Evolutionary conservation across 2,329 filamentous ascomycete species (phyloP).

Genomic region (Xenosphaeropsis pyriputrescens): DNA sequence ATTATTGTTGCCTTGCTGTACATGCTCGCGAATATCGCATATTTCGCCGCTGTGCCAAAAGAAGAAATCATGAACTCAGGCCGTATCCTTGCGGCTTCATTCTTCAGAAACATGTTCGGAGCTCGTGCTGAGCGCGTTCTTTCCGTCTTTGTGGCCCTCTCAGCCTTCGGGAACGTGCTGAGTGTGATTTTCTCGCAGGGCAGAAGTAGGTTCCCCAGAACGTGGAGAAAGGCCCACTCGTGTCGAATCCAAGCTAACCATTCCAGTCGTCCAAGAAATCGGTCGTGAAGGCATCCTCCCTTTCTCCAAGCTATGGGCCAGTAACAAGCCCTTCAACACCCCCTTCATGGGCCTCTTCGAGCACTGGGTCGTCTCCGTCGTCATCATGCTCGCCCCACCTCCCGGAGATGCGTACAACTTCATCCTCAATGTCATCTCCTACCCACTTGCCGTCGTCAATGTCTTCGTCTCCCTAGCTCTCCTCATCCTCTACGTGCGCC

Average conservation of each 20-base stretch:
- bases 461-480: slow-evolving; percentile 36
- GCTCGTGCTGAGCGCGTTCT: slow-evolving; percentile 38
- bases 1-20: slow-evolving; percentile 38
- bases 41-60: slow-evolving; percentile 43
- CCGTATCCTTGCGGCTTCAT: slow-evolving; percentile 34
- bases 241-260: no score
- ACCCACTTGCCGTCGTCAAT: slow-evolving; percentile 45
- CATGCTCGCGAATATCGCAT: slow-evolving; percentile 52
- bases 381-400: slow-evolving; percentile 53
- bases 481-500: slow-evolving; percentile 35
- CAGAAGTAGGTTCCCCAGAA: slow-evolving; percentile 19
- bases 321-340: slow-evolving; percentile 47
- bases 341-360: slow-evolving; percentile 45
- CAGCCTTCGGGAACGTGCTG: slow-evolving; percentile 53
- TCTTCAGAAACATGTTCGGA: slow-evolving; percentile 42
- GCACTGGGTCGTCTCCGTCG: slow-evolving; percentile 48
- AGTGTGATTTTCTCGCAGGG: slow-evolving; percentile 56
- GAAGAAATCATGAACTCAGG: slow-evolving; percentile 34
- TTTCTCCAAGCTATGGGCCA: slow-evolving; percentile 45
- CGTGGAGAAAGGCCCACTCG: no score
- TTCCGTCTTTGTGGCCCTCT: slow-evolving; percentile 52
- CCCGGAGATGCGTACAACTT: slow-evolving; percentile 55
- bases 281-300: slow-evolving; percentile 53
- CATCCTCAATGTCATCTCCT: slow-evolving; percentile 42
- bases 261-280: slow-evolving; percentile 42